Evolutionary conservation across 352 stramenopile species (phyloP), one percentile per base, ranked within the genome.

Genomic region (Saprolegnia parasitica): DNA sequence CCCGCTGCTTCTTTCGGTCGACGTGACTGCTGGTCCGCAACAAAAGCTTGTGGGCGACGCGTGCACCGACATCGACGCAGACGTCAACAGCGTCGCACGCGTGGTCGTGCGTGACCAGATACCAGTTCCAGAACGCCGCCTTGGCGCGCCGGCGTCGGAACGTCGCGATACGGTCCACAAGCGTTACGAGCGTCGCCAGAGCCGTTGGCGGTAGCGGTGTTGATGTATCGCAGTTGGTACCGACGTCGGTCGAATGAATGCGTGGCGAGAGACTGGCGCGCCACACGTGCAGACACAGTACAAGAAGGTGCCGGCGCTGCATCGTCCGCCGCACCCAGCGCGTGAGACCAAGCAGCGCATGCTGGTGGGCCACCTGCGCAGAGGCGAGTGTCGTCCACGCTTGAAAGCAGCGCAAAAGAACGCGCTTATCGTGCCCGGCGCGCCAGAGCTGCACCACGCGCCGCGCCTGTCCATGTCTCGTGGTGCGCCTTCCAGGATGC

Each of bases 41-140:
- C 5, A 50, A 4, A 23, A 24, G 24, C 50, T 21, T 42, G 35
- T 46, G 63, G 18, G 63, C 63, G 11, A 70, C 46, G 4, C 13
- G 9, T n/a, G 63, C 13, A 4, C n/a, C 39, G 18, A 40, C 47
- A 37, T 61, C 47, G 26, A 39, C 45, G 45, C n/a, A 45, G 10
- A n/a, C 18, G 23, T 6, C 9, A 39, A 61, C 20, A n/a, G 23
- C 0, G 55, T 24, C 52, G 24, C 24, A 13, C 9, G 3, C 24
- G 13, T 24, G 18, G 4, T 50, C 58, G n/a, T 54, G 21, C 35
- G 42, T 26, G 11, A 16, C 15, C 8, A 70, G 54, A 42, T 62
- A 24, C 63, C 63, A 70, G 10, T 21, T 52, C 63, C 63, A 70
- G n/a, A 29, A 54, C 8, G 63, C 49, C 10, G 8, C 18, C n/a